These are phyloP conservation scores for Xylaria sp. DNA, from an alignment of 2,329 filamentous ascomycete species.

Conservation along the genomic window DNA sequence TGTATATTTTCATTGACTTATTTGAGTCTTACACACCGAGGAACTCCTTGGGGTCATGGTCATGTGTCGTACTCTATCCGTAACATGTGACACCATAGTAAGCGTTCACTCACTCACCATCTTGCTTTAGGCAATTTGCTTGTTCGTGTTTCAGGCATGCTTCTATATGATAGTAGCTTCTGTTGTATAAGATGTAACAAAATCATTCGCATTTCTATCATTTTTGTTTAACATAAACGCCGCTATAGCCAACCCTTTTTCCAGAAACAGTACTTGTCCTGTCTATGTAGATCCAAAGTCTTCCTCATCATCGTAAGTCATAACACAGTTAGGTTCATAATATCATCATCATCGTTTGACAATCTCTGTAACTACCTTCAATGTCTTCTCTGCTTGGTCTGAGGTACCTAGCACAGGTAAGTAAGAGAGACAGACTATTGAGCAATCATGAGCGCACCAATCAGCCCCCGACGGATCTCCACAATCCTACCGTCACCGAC, in stretches of 20 bases:
- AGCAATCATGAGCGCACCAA: neutral
- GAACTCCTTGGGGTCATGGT: neutral
- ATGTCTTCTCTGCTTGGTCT: constrained; percentile 8
- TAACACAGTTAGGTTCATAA: constrained; percentile 10
- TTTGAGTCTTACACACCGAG: neutral
- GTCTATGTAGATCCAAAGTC: neutral
- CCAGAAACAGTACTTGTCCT: neutral
- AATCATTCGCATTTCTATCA: neutral
- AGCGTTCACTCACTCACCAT: neutral
- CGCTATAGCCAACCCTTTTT: neutral
- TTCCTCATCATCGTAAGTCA: constrained; percentile 2
- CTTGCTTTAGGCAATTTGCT: neutral
- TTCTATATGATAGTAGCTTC: neutral
- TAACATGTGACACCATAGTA: neutral
- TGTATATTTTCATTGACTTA: neutral
- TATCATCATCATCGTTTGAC: constrained; percentile 3
- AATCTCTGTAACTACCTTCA: constrained; percentile 5
- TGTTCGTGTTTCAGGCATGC: neutral
- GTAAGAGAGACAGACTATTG: neutral
- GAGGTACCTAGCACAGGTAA: constrained; percentile 7
- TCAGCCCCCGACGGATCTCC: neutral
- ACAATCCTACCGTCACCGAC: neutral
- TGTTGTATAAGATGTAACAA: neutral
- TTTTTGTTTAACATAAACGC: constrained; percentile 4
- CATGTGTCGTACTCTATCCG: neutral